Evolutionary conservation across 306 rosid species (phyloP).

Genomic region (Casuarina glauca): DNA sequence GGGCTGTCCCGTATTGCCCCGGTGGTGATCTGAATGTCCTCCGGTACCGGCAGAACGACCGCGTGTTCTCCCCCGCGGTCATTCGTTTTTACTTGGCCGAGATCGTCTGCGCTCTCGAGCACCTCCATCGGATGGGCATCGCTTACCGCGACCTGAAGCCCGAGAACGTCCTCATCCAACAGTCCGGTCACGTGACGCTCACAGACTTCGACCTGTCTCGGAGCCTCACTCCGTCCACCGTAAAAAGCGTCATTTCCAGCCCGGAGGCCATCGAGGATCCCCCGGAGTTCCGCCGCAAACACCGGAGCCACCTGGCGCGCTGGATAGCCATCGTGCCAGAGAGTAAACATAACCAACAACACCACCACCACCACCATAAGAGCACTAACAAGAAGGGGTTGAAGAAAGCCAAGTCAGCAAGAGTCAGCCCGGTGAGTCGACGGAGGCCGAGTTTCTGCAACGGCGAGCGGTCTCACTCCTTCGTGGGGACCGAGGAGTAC

Average conservation of each 20-base stretch:
- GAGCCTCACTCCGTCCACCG: conserved; percentile 38
- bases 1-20: conserved; percentile 89
- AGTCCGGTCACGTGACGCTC: conserved; percentile 90
- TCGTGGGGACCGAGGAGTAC: conserved; percentile 95
- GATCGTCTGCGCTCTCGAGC: conserved; percentile 80
- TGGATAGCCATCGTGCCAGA: conserved; percentile 37
- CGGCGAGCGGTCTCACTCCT: conserved; percentile 82
- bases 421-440: conserved; percentile 82
- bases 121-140: conserved; percentile 72
- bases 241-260: conserved; percentile 10
- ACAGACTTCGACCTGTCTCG: conserved; percentile 95
- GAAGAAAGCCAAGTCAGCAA: conserved; percentile 62
- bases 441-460: conserved; percentile 54
- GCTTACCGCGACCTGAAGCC: conserved; percentile 94
- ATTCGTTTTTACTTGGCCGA: conserved; percentile 82
- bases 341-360: too few species aligned
- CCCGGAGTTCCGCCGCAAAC: conserved; percentile 34
- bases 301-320: conserved; percentile 48
- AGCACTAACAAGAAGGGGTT: conserved; percentile 20
- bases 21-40: conserved; percentile 93
- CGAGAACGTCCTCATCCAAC: conserved; percentile 81
- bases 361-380: too few species aligned
- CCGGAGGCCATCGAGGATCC: conserved; percentile 5
- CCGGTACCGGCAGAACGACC: conserved; percentile 75
- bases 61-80: conserved; percentile 70